Conservation (phyloP, 2,329 filamentous ascomycete genomes). For the Davidsoniella virescens region DNA sequence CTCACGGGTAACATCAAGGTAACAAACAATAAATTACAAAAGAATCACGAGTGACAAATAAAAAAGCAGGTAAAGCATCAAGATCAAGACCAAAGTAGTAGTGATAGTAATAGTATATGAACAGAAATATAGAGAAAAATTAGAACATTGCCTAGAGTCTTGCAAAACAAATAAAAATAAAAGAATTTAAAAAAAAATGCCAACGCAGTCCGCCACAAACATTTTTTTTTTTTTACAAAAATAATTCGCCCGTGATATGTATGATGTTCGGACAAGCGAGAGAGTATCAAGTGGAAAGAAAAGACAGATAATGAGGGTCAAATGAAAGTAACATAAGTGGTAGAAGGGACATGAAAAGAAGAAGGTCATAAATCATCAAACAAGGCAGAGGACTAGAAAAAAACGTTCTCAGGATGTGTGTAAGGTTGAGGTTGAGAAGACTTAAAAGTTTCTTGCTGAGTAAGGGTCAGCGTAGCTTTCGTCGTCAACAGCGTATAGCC, state of each 20-base stretch:
- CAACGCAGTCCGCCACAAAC: neutral
- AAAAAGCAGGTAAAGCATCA: too few species aligned
- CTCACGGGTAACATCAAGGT: too few species aligned
- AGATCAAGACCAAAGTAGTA: too few species aligned
- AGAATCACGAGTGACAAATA: too few species aligned
- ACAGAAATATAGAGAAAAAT: too few species aligned
- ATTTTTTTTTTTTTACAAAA: neutral
- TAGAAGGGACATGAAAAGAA: neutral
- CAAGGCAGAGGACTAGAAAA: neutral
- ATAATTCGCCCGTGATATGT: neutral
- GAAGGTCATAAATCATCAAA: neutral
- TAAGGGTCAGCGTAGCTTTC: conserved; percentile 8
- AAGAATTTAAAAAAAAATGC: neutral
- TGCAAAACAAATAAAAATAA: neutral
- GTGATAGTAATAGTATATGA: too few species aligned
- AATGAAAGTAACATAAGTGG: neutral
- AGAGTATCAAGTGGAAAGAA: neutral
- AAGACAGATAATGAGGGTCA: neutral
- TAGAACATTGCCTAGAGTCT: neutral
- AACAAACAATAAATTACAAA: too few species aligned
- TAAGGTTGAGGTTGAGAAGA: neutral
- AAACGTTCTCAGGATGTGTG: neutral
- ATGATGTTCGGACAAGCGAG: neutral
- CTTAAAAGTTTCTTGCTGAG: conserved; percentile 7
- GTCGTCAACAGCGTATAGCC: conserved; percentile 4